Conservation (phyloP, 2,329 filamentous ascomycete species). For the Sclerotinia spermophila region DNA sequence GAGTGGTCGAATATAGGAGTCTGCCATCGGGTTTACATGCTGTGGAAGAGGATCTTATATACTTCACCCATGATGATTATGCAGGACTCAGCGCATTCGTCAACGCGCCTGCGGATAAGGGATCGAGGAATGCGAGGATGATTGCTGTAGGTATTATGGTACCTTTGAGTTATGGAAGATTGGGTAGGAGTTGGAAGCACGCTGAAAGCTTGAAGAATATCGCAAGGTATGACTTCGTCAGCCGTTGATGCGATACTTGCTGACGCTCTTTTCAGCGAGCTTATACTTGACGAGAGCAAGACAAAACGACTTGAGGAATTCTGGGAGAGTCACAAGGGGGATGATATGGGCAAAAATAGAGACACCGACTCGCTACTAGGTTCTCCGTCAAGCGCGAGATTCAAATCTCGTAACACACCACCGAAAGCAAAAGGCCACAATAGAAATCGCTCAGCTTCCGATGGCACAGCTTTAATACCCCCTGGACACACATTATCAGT, state of each 20-base stretch:
- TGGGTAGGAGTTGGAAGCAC: slow-evolving; percentile 88
- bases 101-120: slow-evolving; percentile 74
- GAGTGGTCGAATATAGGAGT: slow-evolving; percentile 92
- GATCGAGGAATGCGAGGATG: slow-evolving; percentile 84
- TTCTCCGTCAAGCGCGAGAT: slow-evolving; percentile 44
- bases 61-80: slow-evolving; percentile 83
- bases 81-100: slow-evolving; percentile 90
- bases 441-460: slow-evolving; percentile 58
- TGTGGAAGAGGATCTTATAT: slow-evolving; percentile 82
- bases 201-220: slow-evolving; percentile 71
- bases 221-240: slow-evolving; percentile 53
- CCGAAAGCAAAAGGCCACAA: slow-evolving; percentile 43
- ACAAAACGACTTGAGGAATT: slow-evolving; percentile 69
- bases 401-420: slow-evolving; percentile 39
- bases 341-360: slow-evolving; percentile 22
- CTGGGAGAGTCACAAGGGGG: slow-evolving; percentile 63
- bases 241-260: slow-evolving; percentile 17
- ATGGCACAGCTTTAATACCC: slow-evolving; percentile 55
- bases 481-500: slow-evolving; percentile 65
- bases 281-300: slow-evolving; percentile 63
- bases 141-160: slow-evolving; percentile 88
- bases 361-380: slow-evolving; percentile 34
- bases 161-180: slow-evolving; percentile 75
- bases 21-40: slow-evolving; percentile 90
- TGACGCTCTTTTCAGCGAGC: slow-evolving; percentile 43